Base-by-base conservation (phyloP, 495 filamentous ascomycete species). In the Jackrogersella minutella region DNA sequence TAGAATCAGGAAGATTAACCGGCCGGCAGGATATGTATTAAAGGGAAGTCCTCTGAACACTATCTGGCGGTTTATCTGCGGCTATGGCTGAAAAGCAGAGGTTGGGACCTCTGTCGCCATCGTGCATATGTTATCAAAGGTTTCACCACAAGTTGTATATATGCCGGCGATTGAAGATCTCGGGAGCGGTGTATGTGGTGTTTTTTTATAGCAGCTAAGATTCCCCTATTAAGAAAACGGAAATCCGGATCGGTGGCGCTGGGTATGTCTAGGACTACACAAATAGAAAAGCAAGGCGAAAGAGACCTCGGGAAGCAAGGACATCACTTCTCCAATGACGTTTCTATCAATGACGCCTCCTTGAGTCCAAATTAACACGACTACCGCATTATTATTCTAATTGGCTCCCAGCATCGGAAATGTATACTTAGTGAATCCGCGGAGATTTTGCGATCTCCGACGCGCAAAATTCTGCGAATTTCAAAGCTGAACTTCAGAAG, bases 251-350 rank as follows among this genome's bases (percentile, higher is more conserved):
- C 11, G 3, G 52, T 64, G 43, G 61, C 43, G 61, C 40, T 22
- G 37, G 7, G 11, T 19, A 52, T 34, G 62, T 60, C 31, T 54
- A 49, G n/a, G n/a, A 55, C 39, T 10, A 49, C 21, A 47, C 40
- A 16, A 39, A 51, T 51, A 54, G 55, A 41, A 40, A 14, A 14
- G 21, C 31, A n/a, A 14, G 10, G 37, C 40, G 8, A 21, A 21
- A 37, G 54, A 66, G 28, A n/a, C 0, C 16, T 9, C 36, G 13
- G n/a, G 44, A 53, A 58, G 33, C 39, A 30, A 31, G 22, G 28
- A n/a, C 19, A 43, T 43, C 21, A 13, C 4, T 28, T 14, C 5
- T 4, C 43, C 43, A 50, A 60, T 50, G 16, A 33, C 1, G n/a
- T 1, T 22, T 36, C 22, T 19, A 14, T 2, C n/a, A 1, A 44